These are phyloP conservation scores for Vaccinium myrtillus DNA, from an alignment of 148 eudicot species.

Conservation along the genomic window DNA sequence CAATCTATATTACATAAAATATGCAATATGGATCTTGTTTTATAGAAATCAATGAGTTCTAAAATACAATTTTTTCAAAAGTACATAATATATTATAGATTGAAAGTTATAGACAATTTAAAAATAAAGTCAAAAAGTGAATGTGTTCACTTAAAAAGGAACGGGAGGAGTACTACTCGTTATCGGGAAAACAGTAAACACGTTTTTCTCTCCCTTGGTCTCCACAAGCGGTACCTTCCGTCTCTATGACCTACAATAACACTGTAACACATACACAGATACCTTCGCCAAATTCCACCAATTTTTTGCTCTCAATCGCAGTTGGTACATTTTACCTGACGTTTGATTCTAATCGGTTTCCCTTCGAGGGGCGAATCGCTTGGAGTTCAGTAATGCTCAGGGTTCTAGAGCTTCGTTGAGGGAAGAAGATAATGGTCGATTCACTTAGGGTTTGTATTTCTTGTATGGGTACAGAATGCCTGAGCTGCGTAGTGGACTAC, in stretches of 20 bases:
- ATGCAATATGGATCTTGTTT: no score
- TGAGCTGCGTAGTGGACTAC: slow-evolving; percentile 47
- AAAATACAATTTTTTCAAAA: no score
- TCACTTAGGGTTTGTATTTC: slow-evolving; percentile 8
- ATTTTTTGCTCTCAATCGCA: neutral
- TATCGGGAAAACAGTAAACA: neutral
- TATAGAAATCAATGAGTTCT: no score
- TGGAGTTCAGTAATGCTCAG: neutral
- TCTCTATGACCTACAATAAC: neutral
- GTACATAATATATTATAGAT: no score
- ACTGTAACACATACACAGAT: neutral
- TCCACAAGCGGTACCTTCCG: neutral
- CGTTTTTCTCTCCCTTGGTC: neutral
- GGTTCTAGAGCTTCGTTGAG: slow-evolving; percentile 12
- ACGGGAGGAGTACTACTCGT: no score
- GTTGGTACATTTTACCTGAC: neutral
- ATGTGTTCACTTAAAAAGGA: no score
- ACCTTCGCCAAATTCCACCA: neutral
- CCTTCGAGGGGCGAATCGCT: neutral
- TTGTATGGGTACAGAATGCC: slow-evolving; percentile 55
- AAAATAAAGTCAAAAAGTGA: no score
- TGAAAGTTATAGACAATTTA: no score
- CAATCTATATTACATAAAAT: no score
- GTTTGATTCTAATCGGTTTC: neutral
- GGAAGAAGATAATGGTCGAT: slow-evolving; percentile 18